phyloP scores from a whole-genome alignment of 169 alveolate genomes.

The Eimeria sp. region DNA sequence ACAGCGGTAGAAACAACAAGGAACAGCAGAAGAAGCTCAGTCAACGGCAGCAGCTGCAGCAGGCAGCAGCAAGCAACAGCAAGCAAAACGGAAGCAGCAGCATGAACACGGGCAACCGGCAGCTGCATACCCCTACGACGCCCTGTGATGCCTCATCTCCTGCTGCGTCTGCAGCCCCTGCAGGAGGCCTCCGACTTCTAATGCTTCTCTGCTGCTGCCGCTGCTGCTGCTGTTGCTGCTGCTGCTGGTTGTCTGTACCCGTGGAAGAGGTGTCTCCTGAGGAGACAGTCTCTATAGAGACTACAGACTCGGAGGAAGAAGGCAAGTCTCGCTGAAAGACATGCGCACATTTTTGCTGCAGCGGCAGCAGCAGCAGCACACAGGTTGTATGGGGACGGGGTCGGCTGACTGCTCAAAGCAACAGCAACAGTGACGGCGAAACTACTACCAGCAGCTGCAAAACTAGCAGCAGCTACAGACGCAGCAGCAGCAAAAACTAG shows the following conservation, averaged over 20 bases:
- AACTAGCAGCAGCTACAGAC: background rate
- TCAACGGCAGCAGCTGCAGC: background rate
- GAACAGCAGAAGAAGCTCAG: too few relatives aligned
- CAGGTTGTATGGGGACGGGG: too few relatives aligned
- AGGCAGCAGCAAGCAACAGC: too few relatives aligned
- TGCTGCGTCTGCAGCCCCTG: background rate
- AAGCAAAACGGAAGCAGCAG: too few relatives aligned
- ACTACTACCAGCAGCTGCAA: conserved; percentile 7
- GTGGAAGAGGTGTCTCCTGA: conserved; percentile 3
- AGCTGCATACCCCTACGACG: background rate
- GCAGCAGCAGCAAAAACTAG: background rate
- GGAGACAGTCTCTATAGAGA: conserved; percentile 50
- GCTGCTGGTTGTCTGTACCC: background rate
- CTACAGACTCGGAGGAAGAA: conserved; percentile 47
- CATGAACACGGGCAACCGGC: too few relatives aligned
- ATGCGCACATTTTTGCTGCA: conserved; percentile 46
- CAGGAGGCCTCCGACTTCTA: background rate
- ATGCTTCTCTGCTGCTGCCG: conserved; percentile 45
- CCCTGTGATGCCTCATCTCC: conserved; percentile 31
- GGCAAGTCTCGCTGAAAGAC: conserved; percentile 53
- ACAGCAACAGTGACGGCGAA: too few relatives aligned
- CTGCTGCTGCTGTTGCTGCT: conserved; percentile 61
- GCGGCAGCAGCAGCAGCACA: conserved; percentile 12
- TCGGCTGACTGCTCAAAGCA: background rate
- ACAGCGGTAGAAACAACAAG: too few relatives aligned